Base-by-base conservation (phyloP, 805 yeast species). In the Monosporozyma solicola region DNA sequence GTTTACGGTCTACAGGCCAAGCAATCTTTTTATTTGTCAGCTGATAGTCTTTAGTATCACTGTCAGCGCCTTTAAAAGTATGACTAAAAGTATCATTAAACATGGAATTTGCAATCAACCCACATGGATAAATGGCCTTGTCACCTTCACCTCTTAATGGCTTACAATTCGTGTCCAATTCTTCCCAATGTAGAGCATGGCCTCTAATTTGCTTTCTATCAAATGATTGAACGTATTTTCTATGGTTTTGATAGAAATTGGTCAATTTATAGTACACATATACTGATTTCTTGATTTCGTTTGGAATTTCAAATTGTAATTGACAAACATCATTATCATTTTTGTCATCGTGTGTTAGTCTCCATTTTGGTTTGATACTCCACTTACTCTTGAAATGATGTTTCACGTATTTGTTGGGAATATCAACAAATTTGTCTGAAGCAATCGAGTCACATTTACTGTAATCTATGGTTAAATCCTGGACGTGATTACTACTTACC, bases 171-270 rank as follows among this genome's bases (percentile, higher is more conserved):
- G 70, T 61, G 54, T 72, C 75, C 22, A 94, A 67, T 46, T 73
- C 77, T 29, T 70, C 75, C 3, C 72, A 72, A 0, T 76, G 52
- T 7, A 85, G 82, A 2, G 92, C 87, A 31, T 79, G 68, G 2
- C 99, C 99, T 55, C 81, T 80, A 49, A 94, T 66, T 70, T 94
- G 99, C 43, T 77, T 75, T 68, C 85, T 79, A 66, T 90, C 95
- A 68, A 78, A 87, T 9, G 95, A 85, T 55, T 82, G 83, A 35
- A 92, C 98, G 65, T 89, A 94, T 57, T 94, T 87, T 55, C 99
- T 80, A 72, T 94, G 99, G 68, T 94, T 94, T 68, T 94, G 98
- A 68, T 77, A 90, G 69, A 92, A 94, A 66, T 89, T 89, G 37
- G 97, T 90, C 62, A 94, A 74, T 59, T 83, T 82, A 72, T 94